Conservation (phyloP, 2,329 filamentous ascomycete species). For the Penicillium sp. region DNA sequence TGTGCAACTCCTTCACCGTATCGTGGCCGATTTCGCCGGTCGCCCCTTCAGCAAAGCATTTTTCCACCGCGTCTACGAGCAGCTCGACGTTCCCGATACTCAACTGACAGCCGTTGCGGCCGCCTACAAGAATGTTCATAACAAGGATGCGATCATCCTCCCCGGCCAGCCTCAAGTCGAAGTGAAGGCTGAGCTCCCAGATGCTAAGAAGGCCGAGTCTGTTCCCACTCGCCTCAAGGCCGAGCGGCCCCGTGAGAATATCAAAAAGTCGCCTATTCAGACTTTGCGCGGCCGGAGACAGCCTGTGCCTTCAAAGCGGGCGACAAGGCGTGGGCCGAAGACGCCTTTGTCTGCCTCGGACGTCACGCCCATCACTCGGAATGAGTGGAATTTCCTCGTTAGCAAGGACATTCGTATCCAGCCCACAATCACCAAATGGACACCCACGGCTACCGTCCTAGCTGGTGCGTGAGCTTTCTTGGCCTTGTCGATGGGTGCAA, state of each 20-base stretch:
- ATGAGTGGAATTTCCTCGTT: constrained; percentile 46
- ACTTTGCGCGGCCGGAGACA: constrained; percentile 25
- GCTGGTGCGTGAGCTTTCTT: constrained; percentile 27
- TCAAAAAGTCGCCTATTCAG: constrained; percentile 21
- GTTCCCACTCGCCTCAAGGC: constrained; percentile 1
- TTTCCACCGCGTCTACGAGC: constrained; percentile 47
- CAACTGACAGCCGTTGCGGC: constrained; percentile 39
- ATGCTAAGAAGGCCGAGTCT: constrained; percentile 5
- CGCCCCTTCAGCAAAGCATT: constrained; percentile 47
- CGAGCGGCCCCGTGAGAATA: constrained; percentile 1
- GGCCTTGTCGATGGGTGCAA: not conserved
- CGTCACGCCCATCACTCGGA: constrained; percentile 46
- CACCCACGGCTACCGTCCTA: constrained; percentile 36
- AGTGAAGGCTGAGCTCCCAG: not conserved
- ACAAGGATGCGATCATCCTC: constrained; percentile 43
- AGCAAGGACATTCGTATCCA: constrained; percentile 33
- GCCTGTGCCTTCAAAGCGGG: constrained; percentile 21
- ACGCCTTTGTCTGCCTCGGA: constrained; percentile 46
- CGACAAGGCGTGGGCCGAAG: constrained; percentile 34
- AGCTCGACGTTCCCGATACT: constrained; percentile 41
- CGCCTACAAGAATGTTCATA: constrained; percentile 38
- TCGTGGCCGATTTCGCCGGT: constrained; percentile 43
- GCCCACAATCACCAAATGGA: constrained; percentile 41
- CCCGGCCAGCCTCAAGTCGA: constrained; percentile 19
- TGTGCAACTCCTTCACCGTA: constrained; percentile 43